phyloP scores from a whole-genome alignment of 202 grass and related monocot species.

The Elaeis oleifera region DNA sequence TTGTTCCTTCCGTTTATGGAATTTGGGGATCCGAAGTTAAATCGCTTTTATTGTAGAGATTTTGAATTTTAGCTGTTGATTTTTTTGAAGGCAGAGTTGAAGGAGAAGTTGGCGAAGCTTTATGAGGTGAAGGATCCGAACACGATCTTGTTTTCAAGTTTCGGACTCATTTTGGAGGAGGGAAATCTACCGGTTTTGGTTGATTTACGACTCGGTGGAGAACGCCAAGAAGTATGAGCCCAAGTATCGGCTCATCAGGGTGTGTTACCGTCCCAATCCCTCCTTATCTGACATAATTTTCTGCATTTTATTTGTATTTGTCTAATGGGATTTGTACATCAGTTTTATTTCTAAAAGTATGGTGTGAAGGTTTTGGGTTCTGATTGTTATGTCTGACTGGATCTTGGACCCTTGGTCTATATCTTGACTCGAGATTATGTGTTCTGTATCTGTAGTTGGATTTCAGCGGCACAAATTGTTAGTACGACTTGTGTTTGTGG shows the following conservation, averaged over 20 bases:
- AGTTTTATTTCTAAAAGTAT: no score
- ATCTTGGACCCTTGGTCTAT: no score
- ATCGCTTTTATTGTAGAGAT: no score
- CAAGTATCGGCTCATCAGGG: conserved; percentile 74
- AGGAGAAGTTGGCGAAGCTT: conserved; percentile 40
- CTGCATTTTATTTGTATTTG: no score
- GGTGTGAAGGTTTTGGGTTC: no score
- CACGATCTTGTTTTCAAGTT: conserved; percentile 65
- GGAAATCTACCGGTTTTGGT: conserved; percentile 60
- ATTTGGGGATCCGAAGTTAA: no score
- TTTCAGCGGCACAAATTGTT: no score
- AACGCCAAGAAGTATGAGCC: conserved; percentile 62
- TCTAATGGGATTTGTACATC: no score
- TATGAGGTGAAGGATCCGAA: conserved; percentile 63
- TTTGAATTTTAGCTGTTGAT: conserved; percentile 16
- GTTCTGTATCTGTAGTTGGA: no score
- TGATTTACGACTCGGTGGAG: conserved; percentile 59
- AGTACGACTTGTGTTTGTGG: no score
- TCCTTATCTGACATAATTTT: neutral
- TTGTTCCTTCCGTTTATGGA: neutral
- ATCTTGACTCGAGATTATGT: no score
- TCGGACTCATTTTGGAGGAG: conserved; percentile 63
- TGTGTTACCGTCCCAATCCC: conserved; percentile 13
- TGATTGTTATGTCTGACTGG: no score
- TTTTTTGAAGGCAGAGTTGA: conserved; percentile 41